These are phyloP conservation scores for Penicillium chermesinum DNA, from an alignment of 495 filamentous ascomycete species.

Conservation along the genomic window DNA sequence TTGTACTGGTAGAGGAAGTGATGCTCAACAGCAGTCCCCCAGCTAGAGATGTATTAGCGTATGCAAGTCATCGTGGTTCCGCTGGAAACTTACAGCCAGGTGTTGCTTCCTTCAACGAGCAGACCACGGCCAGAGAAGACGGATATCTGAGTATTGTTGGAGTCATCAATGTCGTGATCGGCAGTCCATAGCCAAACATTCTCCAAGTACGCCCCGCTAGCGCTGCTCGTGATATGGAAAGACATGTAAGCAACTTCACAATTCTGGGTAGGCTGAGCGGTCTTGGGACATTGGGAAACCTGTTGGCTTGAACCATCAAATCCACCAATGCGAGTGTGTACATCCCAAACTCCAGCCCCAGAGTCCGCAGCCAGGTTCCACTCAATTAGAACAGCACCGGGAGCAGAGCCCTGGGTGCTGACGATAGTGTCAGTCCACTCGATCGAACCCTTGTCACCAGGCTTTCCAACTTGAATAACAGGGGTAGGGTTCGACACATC, in stretches of 20 bases:
- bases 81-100: slow-evolving; percentile 52
- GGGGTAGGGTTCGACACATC: slow-evolving; percentile 58
- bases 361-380: slow-evolving; percentile 57
- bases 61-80: neutral
- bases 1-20: slow-evolving; percentile 79
- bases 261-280: slow-evolving; percentile 25
- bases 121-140: slow-evolving; percentile 66
- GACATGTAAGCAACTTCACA: slow-evolving; percentile 64
- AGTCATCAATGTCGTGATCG: slow-evolving; percentile 68
- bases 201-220: slow-evolving; percentile 53
- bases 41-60: slow-evolving; percentile 22
- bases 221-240: slow-evolving; percentile 58
- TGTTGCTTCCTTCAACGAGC: slow-evolving; percentile 49
- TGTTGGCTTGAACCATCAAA: slow-evolving; percentile 50
- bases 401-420: slow-evolving; percentile 51
- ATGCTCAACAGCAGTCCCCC: slow-evolving; percentile 74
- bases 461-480: slow-evolving; percentile 58
- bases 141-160: slow-evolving; percentile 53
- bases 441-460: slow-evolving; percentile 47
- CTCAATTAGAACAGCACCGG: slow-evolving; percentile 69
- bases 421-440: slow-evolving; percentile 59
- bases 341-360: slow-evolving; percentile 54
- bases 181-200: slow-evolving; percentile 68
- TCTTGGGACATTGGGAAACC: slow-evolving; percentile 46
- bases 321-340: slow-evolving; percentile 53